These are phyloP conservation scores for Bipolaris gigantea DNA, from an alignment of 2,329 filamentous ascomycete species.

Conservation along the genomic window DNA sequence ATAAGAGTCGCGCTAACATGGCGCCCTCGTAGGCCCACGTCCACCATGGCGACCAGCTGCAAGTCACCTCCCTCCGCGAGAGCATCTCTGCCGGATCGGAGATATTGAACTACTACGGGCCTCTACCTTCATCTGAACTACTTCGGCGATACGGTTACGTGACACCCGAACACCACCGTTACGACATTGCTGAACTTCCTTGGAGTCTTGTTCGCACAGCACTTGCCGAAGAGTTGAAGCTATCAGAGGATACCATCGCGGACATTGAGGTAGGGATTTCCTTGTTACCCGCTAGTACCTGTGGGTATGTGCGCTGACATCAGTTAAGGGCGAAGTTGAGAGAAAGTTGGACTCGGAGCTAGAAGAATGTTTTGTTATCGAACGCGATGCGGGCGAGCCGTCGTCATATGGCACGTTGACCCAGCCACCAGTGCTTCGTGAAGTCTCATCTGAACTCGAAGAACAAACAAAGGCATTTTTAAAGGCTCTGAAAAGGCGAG, in stretches of 20 bases:
- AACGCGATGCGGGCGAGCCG: constrained; percentile 29
- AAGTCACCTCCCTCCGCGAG: constrained; percentile 3
- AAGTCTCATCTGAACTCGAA: constrained; percentile 21
- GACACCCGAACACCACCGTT: constrained; percentile 24
- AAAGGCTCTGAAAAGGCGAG: constrained; percentile 18
- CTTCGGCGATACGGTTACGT: constrained; percentile 28
- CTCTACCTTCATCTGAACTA: constrained; percentile 26
- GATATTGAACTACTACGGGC: constrained; percentile 30
- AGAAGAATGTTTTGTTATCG: constrained; percentile 24
- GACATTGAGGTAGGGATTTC: constrained; percentile 10
- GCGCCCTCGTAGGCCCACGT: constrained; percentile 19
- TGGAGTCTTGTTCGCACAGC: constrained; percentile 18
- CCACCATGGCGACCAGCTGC: constrained; percentile 23
- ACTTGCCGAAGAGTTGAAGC: constrained; percentile 3
- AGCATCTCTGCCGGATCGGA: constrained; percentile 15
- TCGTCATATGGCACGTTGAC: constrained; percentile 21
- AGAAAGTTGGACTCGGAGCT: constrained; percentile 13
- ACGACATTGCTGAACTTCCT: constrained; percentile 24
- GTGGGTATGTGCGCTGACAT: neutral
- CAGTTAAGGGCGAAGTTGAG: neutral
- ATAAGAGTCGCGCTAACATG: neutral
- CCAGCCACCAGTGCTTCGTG: constrained; percentile 12
- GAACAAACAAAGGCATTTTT: constrained; percentile 21
- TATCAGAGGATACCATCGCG: constrained; percentile 7
- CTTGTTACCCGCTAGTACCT: neutral